Percentiles rank a stretch among this genome's conserved stretches.
These are phyloP conservation scores for Bruguiera parviflora DNA, from an alignment of 345 rosid species.

Conservation along the genomic window DNA sequence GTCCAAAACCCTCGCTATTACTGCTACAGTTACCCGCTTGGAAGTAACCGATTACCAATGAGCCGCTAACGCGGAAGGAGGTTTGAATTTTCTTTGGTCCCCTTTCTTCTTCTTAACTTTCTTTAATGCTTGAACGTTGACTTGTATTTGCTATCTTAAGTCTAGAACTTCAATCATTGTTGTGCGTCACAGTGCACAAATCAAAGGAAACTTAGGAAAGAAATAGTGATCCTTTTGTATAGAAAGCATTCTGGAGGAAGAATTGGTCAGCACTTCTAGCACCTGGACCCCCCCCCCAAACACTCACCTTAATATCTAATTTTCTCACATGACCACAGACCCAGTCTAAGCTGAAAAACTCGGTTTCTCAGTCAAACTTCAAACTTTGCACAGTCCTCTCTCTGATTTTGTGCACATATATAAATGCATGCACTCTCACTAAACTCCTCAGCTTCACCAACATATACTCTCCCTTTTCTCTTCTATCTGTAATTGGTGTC, in stretches of 20 bases:
- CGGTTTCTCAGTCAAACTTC: constrained; percentile 69
- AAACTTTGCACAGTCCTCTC: constrained; percentile 22
- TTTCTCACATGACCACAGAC: constrained; percentile 63
- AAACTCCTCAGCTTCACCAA: too few relatives aligned
- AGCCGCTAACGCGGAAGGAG: constrained; percentile 18
- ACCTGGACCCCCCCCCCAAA: constrained; percentile 40
- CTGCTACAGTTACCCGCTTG: too few relatives aligned
- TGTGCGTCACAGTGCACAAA: constrained; percentile 1
- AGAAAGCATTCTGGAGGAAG: constrained; percentile 11
- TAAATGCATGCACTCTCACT: too few relatives aligned
- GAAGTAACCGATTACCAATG: too few relatives aligned
- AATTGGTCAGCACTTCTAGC: constrained; percentile 60
- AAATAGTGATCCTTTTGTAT: background rate
- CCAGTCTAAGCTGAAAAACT: constrained; percentile 69
- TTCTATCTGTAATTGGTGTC: background rate
- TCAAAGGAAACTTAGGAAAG: background rate
- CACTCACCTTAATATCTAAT: constrained; percentile 16
- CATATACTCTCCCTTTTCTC: background rate
- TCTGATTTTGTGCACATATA: too few relatives aligned
- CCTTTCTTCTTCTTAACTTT: background rate
- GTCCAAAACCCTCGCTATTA: too few relatives aligned
- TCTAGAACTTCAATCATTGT: constrained; percentile 23
- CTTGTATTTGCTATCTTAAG: background rate
- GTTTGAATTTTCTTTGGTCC: constrained; percentile 28
- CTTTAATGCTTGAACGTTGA: constrained; percentile 11